Conservation (phyloP, 176 grass and related monocot genomes). For the Avena atlantica region DNA sequence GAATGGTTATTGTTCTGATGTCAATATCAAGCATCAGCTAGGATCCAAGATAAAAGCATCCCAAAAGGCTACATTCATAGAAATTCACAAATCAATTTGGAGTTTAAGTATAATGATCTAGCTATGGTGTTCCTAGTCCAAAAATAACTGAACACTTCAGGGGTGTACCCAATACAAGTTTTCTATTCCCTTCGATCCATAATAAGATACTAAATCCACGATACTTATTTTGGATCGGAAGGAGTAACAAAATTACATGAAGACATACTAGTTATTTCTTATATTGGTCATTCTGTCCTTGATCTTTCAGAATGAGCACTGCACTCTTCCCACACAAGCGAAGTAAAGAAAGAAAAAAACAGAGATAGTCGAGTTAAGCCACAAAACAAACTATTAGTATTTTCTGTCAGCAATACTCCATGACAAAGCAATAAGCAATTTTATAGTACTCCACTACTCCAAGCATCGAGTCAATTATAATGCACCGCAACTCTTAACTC, state of each 20-base stretch:
- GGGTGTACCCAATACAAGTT: no score
- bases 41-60: slow-evolving; percentile 2
- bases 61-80: neutral
- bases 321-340: neutral
- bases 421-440: no score
- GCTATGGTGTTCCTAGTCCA: neutral
- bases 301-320: neutral
- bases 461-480: neutral
- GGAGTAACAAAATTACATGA: neutral
- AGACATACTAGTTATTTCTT: neutral
- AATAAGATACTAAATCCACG: no score
- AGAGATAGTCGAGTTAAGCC: neutral
- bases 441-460: no score
- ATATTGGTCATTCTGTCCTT: neutral
- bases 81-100: neutral
- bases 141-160: neutral
- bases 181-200: no score
- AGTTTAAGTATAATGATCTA: neutral
- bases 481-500: neutral
- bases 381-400: neutral
- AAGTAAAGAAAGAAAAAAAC: neutral
- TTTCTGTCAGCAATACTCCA: no score
- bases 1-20: slow-evolving; percentile 6
- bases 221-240: no score
- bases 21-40: neutral